Conservation (phyloP, 345 rosid species). For the Diplotaxis tenuifolia region DNA sequence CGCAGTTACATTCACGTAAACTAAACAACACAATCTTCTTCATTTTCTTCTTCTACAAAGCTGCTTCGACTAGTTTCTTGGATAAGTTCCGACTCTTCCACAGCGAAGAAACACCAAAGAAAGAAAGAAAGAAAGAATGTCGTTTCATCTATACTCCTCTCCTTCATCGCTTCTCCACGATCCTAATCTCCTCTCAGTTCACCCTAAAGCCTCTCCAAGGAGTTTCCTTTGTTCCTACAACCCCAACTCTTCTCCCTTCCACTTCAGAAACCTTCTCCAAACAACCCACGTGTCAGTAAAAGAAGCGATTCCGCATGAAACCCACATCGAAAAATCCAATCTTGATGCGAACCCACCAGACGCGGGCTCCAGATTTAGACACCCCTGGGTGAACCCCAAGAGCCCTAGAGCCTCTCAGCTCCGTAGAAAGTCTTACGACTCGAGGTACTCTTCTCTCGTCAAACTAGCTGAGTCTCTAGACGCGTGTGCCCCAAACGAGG, state of each 20-base stretch:
- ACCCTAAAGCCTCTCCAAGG: constrained; percentile 35
- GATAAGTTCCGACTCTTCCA: constrained; percentile 35
- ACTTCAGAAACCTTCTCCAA: constrained; percentile 39
- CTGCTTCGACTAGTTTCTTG: constrained; percentile 3
- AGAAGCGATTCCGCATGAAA: constrained; percentile 38
- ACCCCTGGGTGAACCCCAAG: constrained; percentile 80
- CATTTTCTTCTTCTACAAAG: constrained; percentile 3
- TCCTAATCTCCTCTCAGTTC: constrained; percentile 33
- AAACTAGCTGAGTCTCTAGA: constrained; percentile 61
- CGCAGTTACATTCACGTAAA: background rate
- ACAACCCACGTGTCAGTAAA: constrained; percentile 50
- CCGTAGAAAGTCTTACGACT: constrained; percentile 54
- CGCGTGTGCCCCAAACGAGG: constrained; percentile 43
- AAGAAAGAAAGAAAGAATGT: constrained; percentile 44
- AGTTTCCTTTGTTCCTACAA: constrained; percentile 29
- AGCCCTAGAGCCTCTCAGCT: constrained; percentile 72
- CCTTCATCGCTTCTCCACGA: constrained; percentile 51
- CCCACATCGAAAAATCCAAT: constrained; percentile 4
- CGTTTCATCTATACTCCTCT: constrained; percentile 49
- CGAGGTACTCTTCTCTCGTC: constrained; percentile 68
- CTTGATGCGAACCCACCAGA: constrained; percentile 29
- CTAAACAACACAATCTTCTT: no score
- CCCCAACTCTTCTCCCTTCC: constrained; percentile 28
- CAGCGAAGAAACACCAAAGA: background rate
- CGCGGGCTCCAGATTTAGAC: constrained; percentile 40